Evolutionary conservation across 2,329 filamentous ascomycete species (phyloP), one percentile per base, ranked within the genome.

Genomic region (Fusarium duplospermum): DNA sequence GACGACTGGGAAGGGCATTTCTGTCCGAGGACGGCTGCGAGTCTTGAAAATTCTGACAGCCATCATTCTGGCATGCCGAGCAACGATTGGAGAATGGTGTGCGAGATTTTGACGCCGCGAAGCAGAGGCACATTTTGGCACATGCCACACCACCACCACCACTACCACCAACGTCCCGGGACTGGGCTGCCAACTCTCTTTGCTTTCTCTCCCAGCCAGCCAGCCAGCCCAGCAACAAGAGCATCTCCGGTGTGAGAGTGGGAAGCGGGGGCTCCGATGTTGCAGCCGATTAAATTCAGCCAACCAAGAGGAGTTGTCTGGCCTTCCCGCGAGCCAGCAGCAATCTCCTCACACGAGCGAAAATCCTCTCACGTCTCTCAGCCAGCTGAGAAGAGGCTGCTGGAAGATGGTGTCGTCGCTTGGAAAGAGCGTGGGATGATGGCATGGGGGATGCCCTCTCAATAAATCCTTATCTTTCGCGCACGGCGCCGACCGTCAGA

Each of bases 201-300:
- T 64, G 33, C 50, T 59, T 29, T 68, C 22, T 74, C n/a, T 38
- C 62, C 59, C 40, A 66, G 60, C 67, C 64, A 22, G 24, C 24
- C 24, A 24, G 56, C 60, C 59, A 52, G 42, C 64, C 64, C 62
- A 57, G 59, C 20, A 50, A 73, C 27, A 71, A 58, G 67, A 66
- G 67, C 60, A 67, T 66, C 69, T 75, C 66, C 70, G 66, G 69
- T 56, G 65, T 62, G 62, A 72, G 62, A 70, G 57, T 29, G 67
- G 61, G 68, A 68, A 73, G 73, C 66, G 70, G 73, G 66, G 67
- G 67, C 70, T 69, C 72, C 70, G 70, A 73, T 71, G 66, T 75
- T 66, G 62, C 72, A 73, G 62, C 69, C 68, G 69, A 73, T 67
- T 64, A 66, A 47, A 35, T 64, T 27, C 54, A 71, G 40, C 66